Percentiles rank a stretch among this genome's conserved stretches.
phyloP scores from a whole-genome alignment of 768 basidiomycete species.

The Boletus insuetus region DNA sequence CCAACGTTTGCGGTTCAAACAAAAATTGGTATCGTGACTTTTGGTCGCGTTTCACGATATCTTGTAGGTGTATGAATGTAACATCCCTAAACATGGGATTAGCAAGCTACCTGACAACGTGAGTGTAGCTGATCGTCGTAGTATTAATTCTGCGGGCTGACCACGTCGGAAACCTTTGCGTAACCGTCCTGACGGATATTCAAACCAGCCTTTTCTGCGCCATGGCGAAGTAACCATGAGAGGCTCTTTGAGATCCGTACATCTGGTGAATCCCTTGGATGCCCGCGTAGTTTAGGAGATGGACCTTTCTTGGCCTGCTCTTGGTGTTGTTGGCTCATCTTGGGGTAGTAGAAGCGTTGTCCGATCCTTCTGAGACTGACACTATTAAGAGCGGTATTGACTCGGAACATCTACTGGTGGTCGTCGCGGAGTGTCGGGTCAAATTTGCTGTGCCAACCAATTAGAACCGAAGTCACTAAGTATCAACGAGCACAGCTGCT shows the following conservation, averaged over 20 bases:
- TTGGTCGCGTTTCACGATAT: slow-evolving; percentile 62
- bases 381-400: not conserved
- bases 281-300: slow-evolving; percentile 52
- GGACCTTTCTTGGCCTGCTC: slow-evolving; percentile 13
- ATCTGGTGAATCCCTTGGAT: slow-evolving; percentile 61
- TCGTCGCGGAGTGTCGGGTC: not conserved
- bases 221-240: slow-evolving; percentile 90
- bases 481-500: not conserved
- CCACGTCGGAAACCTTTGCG: slow-evolving; percentile 77
- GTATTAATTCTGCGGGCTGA: slow-evolving; percentile 40
- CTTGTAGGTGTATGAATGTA: slow-evolving; percentile 51
- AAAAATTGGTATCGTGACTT: slow-evolving; percentile 66
- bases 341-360: slow-evolving; percentile 2
- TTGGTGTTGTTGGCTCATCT: slow-evolving; percentile 8
- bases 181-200: slow-evolving; percentile 83
- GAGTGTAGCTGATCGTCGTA: not conserved
- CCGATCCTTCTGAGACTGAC: not conserved
- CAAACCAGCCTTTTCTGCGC: slow-evolving; percentile 72
- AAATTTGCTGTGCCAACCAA: too few relatives aligned
- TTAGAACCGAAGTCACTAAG: too few relatives aligned
- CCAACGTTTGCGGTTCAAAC: slow-evolving; percentile 43
- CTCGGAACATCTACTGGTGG: slow-evolving; percentile 6
- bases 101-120: slow-evolving; percentile 48
- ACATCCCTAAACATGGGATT: slow-evolving; percentile 65
- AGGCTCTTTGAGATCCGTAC: slow-evolving; percentile 81